These are phyloP conservation scores for Neoboletus subvelutipes DNA, from an alignment of 768 basidiomycete species.

Conservation along the genomic window DNA sequence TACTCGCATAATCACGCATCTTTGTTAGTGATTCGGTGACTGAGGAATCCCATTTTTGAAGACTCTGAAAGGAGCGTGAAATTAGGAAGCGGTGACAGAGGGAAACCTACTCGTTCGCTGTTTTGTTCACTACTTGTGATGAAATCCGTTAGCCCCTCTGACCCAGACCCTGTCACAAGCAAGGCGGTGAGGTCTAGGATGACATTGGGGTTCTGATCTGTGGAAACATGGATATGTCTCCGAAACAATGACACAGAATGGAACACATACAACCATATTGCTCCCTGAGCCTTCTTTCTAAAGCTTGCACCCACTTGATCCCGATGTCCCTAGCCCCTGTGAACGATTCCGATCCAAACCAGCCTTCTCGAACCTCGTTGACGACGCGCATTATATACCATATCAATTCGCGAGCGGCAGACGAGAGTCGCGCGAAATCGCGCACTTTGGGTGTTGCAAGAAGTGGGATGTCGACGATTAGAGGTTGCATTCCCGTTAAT, in stretches of 20 bases:
- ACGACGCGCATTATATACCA: slow-evolving; percentile 72
- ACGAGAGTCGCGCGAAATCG: slow-evolving; percentile 69
- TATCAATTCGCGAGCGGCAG: slow-evolving; percentile 64
- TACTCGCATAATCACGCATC: slow-evolving; percentile 71
- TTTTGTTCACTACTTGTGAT: slow-evolving; percentile 76
- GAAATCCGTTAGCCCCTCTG: slow-evolving; percentile 71
- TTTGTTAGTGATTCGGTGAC: slow-evolving; percentile 68
- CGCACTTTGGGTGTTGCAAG: slow-evolving; percentile 55
- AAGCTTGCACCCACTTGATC: slow-evolving; percentile 63
- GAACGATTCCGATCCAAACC: slow-evolving; percentile 69
- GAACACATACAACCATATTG: slow-evolving; percentile 63
- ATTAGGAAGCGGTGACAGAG: slow-evolving; percentile 8
- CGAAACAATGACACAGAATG: slow-evolving; percentile 9
- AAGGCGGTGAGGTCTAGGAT: slow-evolving; percentile 71
- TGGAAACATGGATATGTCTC: slow-evolving; percentile 13
- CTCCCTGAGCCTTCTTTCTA: slow-evolving; percentile 63
- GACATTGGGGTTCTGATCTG: slow-evolving; percentile 62
- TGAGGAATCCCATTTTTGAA: slow-evolving; percentile 81
- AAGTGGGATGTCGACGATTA: slow-evolving; percentile 53
- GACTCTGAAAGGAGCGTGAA: slow-evolving; percentile 48
- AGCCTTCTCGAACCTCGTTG: slow-evolving; percentile 68
- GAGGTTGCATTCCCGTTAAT: slow-evolving; percentile 38
- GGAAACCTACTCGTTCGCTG: slow-evolving; percentile 67
- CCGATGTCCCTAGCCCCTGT: slow-evolving; percentile 73
- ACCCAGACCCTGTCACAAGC: slow-evolving; percentile 68